A percentile compares a stretch with the other conserved stretches of the same genome.
phyloP scores from a whole-genome alignment of 495 filamentous ascomycete species.

The Hypoxylon fragiforme region DNA sequence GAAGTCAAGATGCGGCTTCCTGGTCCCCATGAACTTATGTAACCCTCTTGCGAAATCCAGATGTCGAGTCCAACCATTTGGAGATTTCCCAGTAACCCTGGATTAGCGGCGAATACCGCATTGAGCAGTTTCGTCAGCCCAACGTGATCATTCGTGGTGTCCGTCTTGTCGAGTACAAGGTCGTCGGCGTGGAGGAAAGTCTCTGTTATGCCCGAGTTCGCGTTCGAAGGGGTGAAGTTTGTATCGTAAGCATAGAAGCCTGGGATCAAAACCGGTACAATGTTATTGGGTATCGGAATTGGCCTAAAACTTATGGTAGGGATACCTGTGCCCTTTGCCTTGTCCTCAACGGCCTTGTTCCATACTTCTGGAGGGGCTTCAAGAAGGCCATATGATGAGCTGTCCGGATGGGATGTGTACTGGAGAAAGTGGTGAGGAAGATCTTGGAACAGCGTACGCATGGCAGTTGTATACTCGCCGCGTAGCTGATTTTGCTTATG shows the following conservation, averaged over 20 bases:
- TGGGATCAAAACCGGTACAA: constrained; percentile 21
- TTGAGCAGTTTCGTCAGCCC: background rate
- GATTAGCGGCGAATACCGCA: background rate
- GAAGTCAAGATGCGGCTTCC: background rate
- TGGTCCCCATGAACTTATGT: background rate
- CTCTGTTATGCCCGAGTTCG: background rate
- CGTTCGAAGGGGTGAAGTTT: constrained; percentile 2
- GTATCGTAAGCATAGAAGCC: constrained; percentile 10
- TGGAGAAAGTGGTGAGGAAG: constrained; percentile 15
- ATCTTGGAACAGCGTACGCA: constrained; percentile 7
- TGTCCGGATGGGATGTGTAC: background rate
- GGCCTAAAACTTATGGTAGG: constrained; percentile 5
- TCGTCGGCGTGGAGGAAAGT: constrained; percentile 1
- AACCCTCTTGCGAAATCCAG: constrained; percentile 15
- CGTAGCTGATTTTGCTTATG: constrained; percentile 26
- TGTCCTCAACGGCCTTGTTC: background rate
- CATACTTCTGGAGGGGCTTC: constrained; percentile 26
- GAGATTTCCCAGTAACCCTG: background rate
- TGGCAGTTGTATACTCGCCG: constrained; percentile 21
- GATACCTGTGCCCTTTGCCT: background rate
- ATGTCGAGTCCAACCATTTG: constrained; percentile 9
- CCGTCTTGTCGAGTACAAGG: background rate
- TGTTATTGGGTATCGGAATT: background rate
- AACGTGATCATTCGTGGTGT: background rate
- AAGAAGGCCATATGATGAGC: constrained; percentile 15